Evolutionary conservation across 2,329 filamentous ascomycete species (phyloP).

Genomic region (Chaetomium globosum): DNA sequence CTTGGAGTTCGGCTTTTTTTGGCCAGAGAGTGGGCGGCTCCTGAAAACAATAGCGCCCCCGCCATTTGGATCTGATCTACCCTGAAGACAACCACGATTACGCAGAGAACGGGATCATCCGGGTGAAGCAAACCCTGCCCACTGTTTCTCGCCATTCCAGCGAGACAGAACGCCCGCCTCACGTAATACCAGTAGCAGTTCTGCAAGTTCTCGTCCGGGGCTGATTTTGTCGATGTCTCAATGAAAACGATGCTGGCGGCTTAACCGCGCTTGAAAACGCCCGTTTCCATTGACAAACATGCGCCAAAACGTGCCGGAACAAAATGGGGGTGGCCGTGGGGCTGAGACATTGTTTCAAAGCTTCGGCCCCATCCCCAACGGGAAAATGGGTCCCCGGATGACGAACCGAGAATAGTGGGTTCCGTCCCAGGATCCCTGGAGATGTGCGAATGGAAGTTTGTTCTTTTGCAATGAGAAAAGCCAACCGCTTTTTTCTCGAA

Average conservation of each 20-base stretch:
- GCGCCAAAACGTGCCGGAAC: not conserved
- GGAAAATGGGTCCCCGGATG: constrained; percentile 18
- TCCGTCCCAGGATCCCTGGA: not conserved
- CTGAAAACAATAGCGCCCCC: constrained; percentile 2
- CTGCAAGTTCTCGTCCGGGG: not conserved
- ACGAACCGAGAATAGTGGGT: constrained; percentile 14
- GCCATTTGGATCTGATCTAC: not conserved
- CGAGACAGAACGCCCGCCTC: not conserved
- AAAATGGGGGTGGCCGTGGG: constrained; percentile 4
- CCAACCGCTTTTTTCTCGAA: not conserved
- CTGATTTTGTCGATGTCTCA: constrained; percentile 4
- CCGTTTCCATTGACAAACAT: not conserved
- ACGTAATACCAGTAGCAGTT: not conserved
- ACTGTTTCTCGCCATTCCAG: not conserved
- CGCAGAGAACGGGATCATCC: not conserved
- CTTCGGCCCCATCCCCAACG: not conserved
- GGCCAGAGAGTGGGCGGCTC: not conserved
- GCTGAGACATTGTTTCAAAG: constrained; percentile 15
- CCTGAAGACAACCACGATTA: not conserved
- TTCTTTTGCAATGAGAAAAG: not conserved
- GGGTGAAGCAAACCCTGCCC: not conserved
- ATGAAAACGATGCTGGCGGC: not conserved
- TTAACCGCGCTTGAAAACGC: not conserved
- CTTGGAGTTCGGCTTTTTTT: no score
- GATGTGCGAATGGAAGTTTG: not conserved